phyloP scores from a whole-genome alignment of 192 early-diverging fungal genomes.

The Kickxella alabastrina region DNA sequence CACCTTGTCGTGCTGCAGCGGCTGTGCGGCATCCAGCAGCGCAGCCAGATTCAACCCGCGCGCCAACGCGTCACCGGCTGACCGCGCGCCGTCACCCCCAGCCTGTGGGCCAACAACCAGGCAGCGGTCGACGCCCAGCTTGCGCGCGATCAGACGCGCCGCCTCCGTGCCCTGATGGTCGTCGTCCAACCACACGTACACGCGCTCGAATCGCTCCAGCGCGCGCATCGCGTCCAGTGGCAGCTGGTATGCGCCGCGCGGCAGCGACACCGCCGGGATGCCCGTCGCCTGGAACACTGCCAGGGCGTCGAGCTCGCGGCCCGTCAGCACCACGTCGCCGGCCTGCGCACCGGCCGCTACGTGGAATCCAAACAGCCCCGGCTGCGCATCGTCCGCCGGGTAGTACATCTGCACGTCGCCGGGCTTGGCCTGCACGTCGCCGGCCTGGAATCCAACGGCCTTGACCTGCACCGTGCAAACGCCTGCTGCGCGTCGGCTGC shows the following conservation, averaged over 20 bases:
- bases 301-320: conserved; percentile 64
- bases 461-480: conserved; percentile 53
- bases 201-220: conserved; percentile 59
- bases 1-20: conserved; percentile 63
- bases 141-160: conserved; percentile 57
- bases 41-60: conserved; percentile 32
- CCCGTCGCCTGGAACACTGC: conserved; percentile 64
- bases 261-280: conserved; percentile 58
- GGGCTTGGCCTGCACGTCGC: conserved; percentile 32
- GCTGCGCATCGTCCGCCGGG: conserved; percentile 49
- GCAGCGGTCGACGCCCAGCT: conserved; percentile 63
- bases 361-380: conserved; percentile 66
- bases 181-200: conserved; percentile 70
- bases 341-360: conserved; percentile 36
- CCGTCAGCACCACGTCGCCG: conserved; percentile 54
- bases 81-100: conserved; percentile 48
- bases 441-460: conserved; percentile 37
- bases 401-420: conserved; percentile 52
- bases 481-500: neutral
- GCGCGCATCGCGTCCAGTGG: conserved; percentile 56
- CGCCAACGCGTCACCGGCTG: conserved; percentile 54
- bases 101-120: conserved; percentile 53
- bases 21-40: conserved; percentile 49
- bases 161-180: conserved; percentile 60
- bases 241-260: conserved; percentile 55